These are phyloP conservation scores for Ochetophila trinervis DNA, from an alignment of 306 rosid genomes.

Conservation along the genomic window DNA sequence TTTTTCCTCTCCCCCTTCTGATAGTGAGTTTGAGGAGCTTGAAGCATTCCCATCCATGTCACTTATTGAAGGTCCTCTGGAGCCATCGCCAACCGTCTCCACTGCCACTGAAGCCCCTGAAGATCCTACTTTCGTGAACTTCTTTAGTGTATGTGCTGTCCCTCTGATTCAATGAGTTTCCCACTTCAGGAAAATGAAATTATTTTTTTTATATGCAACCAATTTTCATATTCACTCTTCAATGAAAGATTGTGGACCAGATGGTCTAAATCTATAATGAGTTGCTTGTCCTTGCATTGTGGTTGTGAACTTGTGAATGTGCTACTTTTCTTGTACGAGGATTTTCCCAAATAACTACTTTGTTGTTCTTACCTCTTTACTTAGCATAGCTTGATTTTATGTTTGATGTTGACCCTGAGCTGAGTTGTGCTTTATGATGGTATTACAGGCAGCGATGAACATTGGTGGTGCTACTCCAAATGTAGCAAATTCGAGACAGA, in stretches of 20 bases:
- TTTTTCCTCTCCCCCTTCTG: background rate
- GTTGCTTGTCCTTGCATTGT: background rate
- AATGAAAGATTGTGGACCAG: background rate
- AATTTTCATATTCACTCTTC: slow-evolving; percentile 2
- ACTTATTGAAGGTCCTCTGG: slow-evolving; percentile 53
- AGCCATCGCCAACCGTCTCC: slow-evolving; percentile 50
- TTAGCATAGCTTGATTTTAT: background rate
- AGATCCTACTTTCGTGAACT: slow-evolving; percentile 57
- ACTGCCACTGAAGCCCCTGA: slow-evolving; percentile 48
- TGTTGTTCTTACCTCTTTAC: slow-evolving; percentile 2
- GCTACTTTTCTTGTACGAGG: background rate
- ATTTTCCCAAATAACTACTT: background rate
- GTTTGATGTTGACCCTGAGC: background rate
- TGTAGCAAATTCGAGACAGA: slow-evolving; percentile 35
- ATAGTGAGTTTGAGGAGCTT: slow-evolving; percentile 75
- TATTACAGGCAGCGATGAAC: slow-evolving; percentile 61
- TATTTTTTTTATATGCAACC: background rate
- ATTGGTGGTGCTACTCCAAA: slow-evolving; percentile 35
- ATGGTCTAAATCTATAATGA: slow-evolving; percentile 2
- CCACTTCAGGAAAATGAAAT: background rate
- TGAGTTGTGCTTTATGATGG: slow-evolving; percentile 23
- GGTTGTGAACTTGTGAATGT: background rate
- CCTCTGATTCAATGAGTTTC: slow-evolving; percentile 17
- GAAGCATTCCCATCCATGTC: slow-evolving; percentile 57
- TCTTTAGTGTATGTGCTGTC: slow-evolving; percentile 44